Base-by-base conservation (phyloP, 2,329 filamentous ascomycete species). In the Colletotrichum neosansevieriae region DNA sequence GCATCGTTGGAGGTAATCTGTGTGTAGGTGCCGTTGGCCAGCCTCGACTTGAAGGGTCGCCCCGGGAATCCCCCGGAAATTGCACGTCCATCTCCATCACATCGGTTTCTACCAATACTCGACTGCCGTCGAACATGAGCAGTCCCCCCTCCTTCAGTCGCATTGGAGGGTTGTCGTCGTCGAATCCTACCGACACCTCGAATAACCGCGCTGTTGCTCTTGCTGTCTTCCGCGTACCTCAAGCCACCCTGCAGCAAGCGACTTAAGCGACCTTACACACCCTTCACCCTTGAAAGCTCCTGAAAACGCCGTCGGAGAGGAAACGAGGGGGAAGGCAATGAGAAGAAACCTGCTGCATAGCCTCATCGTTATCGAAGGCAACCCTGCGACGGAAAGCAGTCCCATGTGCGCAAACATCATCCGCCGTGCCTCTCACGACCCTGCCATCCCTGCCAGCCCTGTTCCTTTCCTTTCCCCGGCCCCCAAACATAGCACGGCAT, bases 341-440 rank as follows among this genome's bases (percentile, higher is more conserved):
- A 44, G 34, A 64, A 44, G 15, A 45, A 64, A 51, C 29, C 24
- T 4, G 21, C 19, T 47, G 64, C 53, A 64, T 64, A 17, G 44
- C 53, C 60, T 36, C 38, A 40, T 64, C 36, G 49, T 32, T 44
- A 58, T 58, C 21, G 7, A 50, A 49, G 21, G 12, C 45, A 19
- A 21, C 9, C 51, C 10, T 15, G n/a, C 45, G 21, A 24, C 9
- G 17, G 38, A 19, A 13, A 9, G 17, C 15, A 5, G 34, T 42
- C n/a, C 10, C 13, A 60, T 21, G 19, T 42, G 19, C 38, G 19
- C 44, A 45, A 12, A 38, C 44, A 24, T 21, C 29, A 32, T 44
- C 58, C 38, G 57, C 45, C 42, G 34, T 24, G 21, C 36, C 15
- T 61, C 44, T 32, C 11, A 11, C 2, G 9, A 24, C 34, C 29